phyloP scores from a whole-genome alignment of 352 stramenopile species.

The Nothophytophthora sp. region DNA sequence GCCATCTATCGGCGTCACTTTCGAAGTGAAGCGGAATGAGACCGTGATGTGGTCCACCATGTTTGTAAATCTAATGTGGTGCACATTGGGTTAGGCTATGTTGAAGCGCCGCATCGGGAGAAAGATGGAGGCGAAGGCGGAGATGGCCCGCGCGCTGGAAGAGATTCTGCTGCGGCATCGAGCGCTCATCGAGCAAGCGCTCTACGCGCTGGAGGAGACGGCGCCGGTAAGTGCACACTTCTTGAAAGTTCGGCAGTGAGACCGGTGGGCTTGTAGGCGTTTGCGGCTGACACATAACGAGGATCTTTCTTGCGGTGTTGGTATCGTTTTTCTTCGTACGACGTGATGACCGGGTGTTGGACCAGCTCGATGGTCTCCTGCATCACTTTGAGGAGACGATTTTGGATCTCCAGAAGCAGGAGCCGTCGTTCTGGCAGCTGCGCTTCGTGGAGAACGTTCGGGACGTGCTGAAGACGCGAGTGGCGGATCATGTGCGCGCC shows the following conservation, averaged over 20 bases:
- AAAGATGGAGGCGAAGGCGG: slow-evolving; percentile 4
- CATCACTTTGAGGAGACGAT: slow-evolving; percentile 34
- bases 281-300: too few relatives aligned
- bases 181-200: slow-evolving; percentile 30
- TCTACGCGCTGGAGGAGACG: slow-evolving; percentile 37
- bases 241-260: too few relatives aligned
- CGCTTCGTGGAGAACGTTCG: slow-evolving; percentile 43
- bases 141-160: slow-evolving; percentile 29
- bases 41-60: too few relatives aligned
- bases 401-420: slow-evolving; percentile 24
- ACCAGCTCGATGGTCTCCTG: slow-evolving; percentile 31
- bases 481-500: slow-evolving; percentile 6
- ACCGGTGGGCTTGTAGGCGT: too few relatives aligned
- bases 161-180: slow-evolving; percentile 52
- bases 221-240: slow-evolving; percentile 27
- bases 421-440: slow-evolving; percentile 63
- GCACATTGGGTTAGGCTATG: background rate
- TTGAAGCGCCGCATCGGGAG: slow-evolving; percentile 23
- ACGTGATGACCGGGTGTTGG: too few relatives aligned
- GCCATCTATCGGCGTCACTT: slow-evolving; percentile 1
- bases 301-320: too few relatives aligned
- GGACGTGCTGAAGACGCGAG: slow-evolving; percentile 13
- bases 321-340: too few relatives aligned
- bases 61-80: background rate
- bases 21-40: too few relatives aligned